These are phyloP conservation scores for Botrytis cinerea DNA, from an alignment of 2,329 filamentous ascomycete species.

Conservation along the genomic window DNA sequence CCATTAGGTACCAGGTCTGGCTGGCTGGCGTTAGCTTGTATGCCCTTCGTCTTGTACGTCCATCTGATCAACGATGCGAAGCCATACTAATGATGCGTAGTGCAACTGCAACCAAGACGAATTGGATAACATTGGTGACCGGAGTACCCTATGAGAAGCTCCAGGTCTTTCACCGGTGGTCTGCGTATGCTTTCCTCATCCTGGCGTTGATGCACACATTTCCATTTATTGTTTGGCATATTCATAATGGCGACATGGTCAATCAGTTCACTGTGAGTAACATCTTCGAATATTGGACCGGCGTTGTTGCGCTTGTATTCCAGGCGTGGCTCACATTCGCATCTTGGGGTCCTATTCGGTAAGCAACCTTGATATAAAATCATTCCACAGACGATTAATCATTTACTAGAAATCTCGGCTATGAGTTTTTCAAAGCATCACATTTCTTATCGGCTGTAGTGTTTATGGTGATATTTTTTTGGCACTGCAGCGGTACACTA, in stretches of 20 bases:
- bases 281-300: neutral
- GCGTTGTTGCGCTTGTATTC: neutral
- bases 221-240: neutral
- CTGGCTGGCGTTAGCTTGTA: neutral
- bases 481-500: neutral
- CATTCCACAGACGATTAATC: neutral
- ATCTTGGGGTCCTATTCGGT: neutral
- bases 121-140: neutral
- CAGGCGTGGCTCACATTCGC: neutral
- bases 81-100: neutral
- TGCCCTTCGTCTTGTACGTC: neutral
- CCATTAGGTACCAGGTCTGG: neutral
- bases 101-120: neutral
- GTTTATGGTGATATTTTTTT: neutral
- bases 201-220: neutral
- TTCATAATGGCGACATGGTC: neutral
- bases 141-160: neutral
- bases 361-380: neutral
- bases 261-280: neutral
- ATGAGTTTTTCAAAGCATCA: neutral
- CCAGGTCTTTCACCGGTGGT: neutral
- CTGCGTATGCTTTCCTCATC: neutral
- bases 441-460: conserved; percentile 1
- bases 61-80: neutral
- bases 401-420: neutral